Base-by-base conservation (phyloP, 2,329 filamentous ascomycete genomes). In the Verticillium nubilum region DNA sequence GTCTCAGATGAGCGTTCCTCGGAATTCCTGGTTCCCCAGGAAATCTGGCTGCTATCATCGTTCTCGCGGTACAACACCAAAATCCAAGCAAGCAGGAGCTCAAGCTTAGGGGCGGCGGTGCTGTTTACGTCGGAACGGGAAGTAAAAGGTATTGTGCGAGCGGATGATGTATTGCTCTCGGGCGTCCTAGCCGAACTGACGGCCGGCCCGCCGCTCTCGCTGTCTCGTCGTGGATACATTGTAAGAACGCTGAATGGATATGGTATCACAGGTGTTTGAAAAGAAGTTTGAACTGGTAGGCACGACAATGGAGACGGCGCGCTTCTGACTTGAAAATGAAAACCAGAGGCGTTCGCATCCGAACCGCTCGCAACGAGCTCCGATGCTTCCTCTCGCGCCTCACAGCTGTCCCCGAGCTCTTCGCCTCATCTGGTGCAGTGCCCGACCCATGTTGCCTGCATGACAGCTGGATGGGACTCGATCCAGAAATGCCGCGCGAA, bases 81-180 rank as follows among this genome's bases (percentile, higher is more conserved):
- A 10, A 67, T 63, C 66, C 66, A 67, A 25, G 66, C 57, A 6
- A 67, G 63, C 15, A 67, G 56, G n/a, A 67, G 54, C 59, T 67
- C 63, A 25, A 64, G 53, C 31, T 12, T 50, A 3, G 42, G 42
- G 9, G 57, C 52, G 7, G 31, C 33, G 19, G 47, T 28, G 17
- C 9, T 35, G 54, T 37, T 54, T 53, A 52, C 33, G 27, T 37
- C 35, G 35, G 26, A n/a, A 12, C 17, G 29, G 27, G 33, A 58
- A 52, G 29, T 27, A 56, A 56, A 58, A 31, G 47, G 58, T 54
- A 63, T 59, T 28, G 58, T 62, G 26, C 61, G 57, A 19, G 62
- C 60, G 12, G 60, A 62, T n/a, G 60, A 63, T 28, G 62, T 29
- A 25, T 42, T 57, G 29, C 58, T 54, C 47, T 60, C 60, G 35